Evolutionary conservation across 2,329 filamentous ascomycete species (phyloP), one percentile per base, ranked within the genome.

Genomic region (Hypoxylon sp.): DNA sequence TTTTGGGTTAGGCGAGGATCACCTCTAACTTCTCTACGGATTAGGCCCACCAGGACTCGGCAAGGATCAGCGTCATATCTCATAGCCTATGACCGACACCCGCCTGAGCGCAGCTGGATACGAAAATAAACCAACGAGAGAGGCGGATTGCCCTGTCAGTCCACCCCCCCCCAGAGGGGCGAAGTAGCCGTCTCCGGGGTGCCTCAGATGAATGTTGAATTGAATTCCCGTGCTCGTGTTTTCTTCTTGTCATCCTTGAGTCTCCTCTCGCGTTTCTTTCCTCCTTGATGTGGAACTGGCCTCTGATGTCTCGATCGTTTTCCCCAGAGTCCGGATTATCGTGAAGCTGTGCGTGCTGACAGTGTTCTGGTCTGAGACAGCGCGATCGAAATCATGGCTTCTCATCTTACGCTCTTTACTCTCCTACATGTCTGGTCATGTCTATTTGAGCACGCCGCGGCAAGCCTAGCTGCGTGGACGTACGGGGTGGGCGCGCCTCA

Each of bases 401-500:
- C 6, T 47, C 27, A 17, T 27, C 15, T 24, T 7, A 31, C 43
- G 18, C 7, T 10, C 21, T 15, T 35, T 13, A 18, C 11, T 10
- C 11, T 47, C n/a, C 9, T 46, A 20, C 21, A n/a, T 6, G 21
- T 41, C 11, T 11, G 21, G 21, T 4, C 17, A 46, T 53, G 49
- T 20, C 17, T 53, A 3, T 43, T 29, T 6, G 40, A 27, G 4
- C 24, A n/a, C 9, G 41, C 29, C 15, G n/a, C 13, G 2, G 49
- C 29, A 17, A 41, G 49, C 2, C 35, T 60, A 45, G 47, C 57
- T n/a, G 21, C 49, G 8, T 64, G 58, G 58, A 18, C 24, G 5
- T 61, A 38, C 2, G 58, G 55, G 17, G 18, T 20, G 20, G 60
- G 55, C 3, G 52, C 64, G 1, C 62, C 64, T 5, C 62, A 66